Percentiles rank a stretch among this genome's conserved stretches.
Evolutionary conservation across 164 flowering plant genomes (phyloP).

Genomic region (grape (Vitis vinifera)): ASM3070453v1 NC_081818.1:28363001-28363500

Average conservation of each 20-base stretch:
- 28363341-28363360: neutral
- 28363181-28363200: neutral
- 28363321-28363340: constrained; percentile 20
- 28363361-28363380: constrained; percentile 15
- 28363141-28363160: constrained; percentile 46
- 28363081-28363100: neutral
- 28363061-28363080: neutral
- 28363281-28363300: constrained; percentile 45
- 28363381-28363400: constrained; percentile 16
- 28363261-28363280: constrained; percentile 28
- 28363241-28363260: constrained; percentile 29
- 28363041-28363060: constrained; percentile 28
- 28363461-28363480: no score
- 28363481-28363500: no score
- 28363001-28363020: constrained; percentile 24
- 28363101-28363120: constrained; percentile 27
- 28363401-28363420: neutral
- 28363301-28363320: constrained; percentile 57
- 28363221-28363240: constrained; percentile 28
- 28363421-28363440: no score
- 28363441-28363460: no score
- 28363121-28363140: constrained; percentile 61
- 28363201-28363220: neutral
- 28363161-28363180: constrained; percentile 17
- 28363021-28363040: constrained; percentile 38